These are phyloP conservation scores for Penicillium sp. DNA, from an alignment of 2,329 filamentous ascomycete species.

Conservation along the genomic window DNA sequence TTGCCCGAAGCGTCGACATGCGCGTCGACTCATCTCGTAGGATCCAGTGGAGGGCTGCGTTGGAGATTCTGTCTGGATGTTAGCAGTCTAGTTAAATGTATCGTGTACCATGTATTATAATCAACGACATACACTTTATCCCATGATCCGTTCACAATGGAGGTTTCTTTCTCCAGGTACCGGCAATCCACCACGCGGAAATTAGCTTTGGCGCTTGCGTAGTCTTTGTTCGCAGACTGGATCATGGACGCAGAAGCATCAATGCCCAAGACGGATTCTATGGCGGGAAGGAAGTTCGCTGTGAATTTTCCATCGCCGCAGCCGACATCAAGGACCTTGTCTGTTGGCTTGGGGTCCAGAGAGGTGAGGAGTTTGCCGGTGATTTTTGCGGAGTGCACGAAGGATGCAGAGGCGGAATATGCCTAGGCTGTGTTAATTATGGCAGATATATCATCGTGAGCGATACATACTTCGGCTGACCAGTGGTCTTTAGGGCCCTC, in stretches of 20 bases:
- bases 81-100: neutral
- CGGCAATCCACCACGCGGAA: conserved; percentile 40
- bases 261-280: conserved; percentile 56
- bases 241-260: conserved; percentile 64
- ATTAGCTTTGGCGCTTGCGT: conserved; percentile 31
- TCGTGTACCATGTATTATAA: neutral
- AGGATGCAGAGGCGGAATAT: conserved; percentile 62
- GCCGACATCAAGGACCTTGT: conserved; percentile 62
- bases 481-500: conserved; percentile 36
- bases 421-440: conserved; percentile 39
- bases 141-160: conserved; percentile 34
- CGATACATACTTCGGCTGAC: conserved; percentile 36
- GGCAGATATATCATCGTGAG: neutral
- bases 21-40: conserved; percentile 51
- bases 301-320: conserved; percentile 65
- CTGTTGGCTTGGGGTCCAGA: conserved; percentile 59
- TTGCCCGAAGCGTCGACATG: conserved; percentile 53
- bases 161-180: conserved; percentile 30
- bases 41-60: conserved; percentile 68
- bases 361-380: conserved; percentile 59
- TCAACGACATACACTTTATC: conserved; percentile 52
- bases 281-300: conserved; percentile 52
- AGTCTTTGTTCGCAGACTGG: conserved; percentile 48
- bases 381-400: conserved; percentile 58
- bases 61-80: conserved; percentile 50